Conservation (phyloP, 164 flowering plant genomes). For the Kingdonia uniflora region DNA sequence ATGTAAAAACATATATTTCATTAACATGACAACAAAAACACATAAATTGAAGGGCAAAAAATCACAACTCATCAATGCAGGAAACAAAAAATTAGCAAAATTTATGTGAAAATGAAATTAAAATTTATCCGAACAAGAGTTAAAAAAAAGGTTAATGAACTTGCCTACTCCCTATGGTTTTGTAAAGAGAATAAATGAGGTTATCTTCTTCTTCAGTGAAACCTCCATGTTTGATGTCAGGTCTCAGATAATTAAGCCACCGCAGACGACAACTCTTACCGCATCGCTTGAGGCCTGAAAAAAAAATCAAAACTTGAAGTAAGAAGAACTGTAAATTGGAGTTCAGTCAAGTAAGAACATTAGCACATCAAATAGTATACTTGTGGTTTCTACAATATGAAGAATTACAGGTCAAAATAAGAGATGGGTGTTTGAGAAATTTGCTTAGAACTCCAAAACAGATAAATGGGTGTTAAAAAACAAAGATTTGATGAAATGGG, state of each 20-base stretch:
- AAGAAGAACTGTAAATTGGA: too few species aligned
- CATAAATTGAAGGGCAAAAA: background rate
- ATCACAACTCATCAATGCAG: background rate
- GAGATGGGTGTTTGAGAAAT: too few species aligned
- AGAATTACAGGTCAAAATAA: too few species aligned
- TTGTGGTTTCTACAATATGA: too few species aligned
- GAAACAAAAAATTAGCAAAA: background rate
- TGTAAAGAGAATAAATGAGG: constrained; percentile 36
- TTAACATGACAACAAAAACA: background rate
- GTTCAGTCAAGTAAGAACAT: too few species aligned
- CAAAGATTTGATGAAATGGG: too few species aligned
- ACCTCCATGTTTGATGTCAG: constrained; percentile 64
- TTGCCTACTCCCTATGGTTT: constrained; percentile 54
- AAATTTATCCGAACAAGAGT: background rate
- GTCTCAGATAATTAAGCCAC: constrained; percentile 77
- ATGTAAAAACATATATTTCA: background rate
- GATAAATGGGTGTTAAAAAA: too few species aligned
- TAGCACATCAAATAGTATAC: too few species aligned
- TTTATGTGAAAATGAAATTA: too few species aligned
- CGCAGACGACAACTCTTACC: constrained; percentile 78
- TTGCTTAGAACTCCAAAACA: background rate
- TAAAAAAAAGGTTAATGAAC: constrained; percentile 5
- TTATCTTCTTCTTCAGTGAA: constrained; percentile 61
- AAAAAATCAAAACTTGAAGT: background rate
- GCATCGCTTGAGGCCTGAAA: constrained; percentile 55